Evolutionary conservation across 2,329 filamentous ascomycete species (phyloP).

Genomic region (Rhynchosporium graminicola): DNA sequence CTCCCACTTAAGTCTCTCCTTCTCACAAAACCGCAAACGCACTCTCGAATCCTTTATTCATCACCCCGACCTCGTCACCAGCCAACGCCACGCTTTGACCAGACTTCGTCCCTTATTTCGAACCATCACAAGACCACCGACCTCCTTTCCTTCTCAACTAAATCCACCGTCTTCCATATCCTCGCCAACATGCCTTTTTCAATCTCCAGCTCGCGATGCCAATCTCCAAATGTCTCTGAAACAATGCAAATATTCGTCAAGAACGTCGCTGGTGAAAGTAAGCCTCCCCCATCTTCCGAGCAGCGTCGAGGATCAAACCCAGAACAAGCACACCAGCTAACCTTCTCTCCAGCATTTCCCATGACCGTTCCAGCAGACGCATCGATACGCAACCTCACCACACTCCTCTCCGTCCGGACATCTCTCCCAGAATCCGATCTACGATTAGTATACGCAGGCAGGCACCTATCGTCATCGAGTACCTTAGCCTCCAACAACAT

Average conservation of each 20-base stretch:
- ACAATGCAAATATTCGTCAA: slow-evolving; percentile 64
- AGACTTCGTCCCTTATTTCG: slow-evolving; percentile 20
- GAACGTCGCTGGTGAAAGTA: slow-evolving; percentile 58
- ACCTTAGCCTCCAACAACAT: slow-evolving; percentile 51
- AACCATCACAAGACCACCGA: slow-evolving; percentile 17
- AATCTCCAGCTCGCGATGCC: slow-evolving; percentile 35
- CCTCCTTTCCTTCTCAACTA: slow-evolving; percentile 18
- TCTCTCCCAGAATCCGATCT: slow-evolving; percentile 52
- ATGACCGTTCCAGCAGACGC: slow-evolving; percentile 55
- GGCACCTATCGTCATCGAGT: slow-evolving; percentile 49
- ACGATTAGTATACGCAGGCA: slow-evolving; percentile 59
- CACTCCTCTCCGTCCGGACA: slow-evolving; percentile 58
- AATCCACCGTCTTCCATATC: slow-evolving; percentile 7
- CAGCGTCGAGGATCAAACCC: background rate
- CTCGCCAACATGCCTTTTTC: slow-evolving; percentile 35
- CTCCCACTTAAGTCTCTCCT: background rate
- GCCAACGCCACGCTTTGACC: slow-evolving; percentile 20
- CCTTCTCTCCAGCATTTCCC: slow-evolving; percentile 50
- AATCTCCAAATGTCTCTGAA: slow-evolving; percentile 48
- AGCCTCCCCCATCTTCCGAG: slow-evolving; percentile 36
- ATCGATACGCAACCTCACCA: slow-evolving; percentile 55
- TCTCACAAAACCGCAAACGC: background rate
- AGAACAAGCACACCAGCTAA: slow-evolving; percentile 30
- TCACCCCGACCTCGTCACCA: slow-evolving; percentile 15
- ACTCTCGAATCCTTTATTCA: background rate